Evolutionary conservation across 1,284 basidiomycete species (phyloP).

Genomic region (Trichosporon faecale): DNA sequence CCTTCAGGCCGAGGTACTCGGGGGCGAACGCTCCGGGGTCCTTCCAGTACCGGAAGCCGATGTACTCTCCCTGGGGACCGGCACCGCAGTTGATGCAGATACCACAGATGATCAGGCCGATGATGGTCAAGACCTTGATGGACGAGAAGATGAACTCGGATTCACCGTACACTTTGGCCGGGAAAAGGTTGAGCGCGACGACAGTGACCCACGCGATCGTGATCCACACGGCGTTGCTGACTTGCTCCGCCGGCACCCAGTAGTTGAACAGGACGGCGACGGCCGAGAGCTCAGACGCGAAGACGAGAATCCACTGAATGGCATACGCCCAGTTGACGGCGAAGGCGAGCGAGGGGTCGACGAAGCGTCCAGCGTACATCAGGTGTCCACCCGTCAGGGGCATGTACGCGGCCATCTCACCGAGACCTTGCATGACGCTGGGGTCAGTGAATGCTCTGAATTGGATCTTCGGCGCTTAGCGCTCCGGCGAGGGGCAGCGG

Average conservation of each 20-base stretch:
- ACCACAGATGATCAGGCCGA: slow-evolving; percentile 57
- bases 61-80: slow-evolving; percentile 46
- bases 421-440: slow-evolving; percentile 27
- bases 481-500: not conserved
- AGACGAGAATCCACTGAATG: not conserved
- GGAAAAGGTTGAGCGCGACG: slow-evolving; percentile 48
- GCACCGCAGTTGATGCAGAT: slow-evolving; percentile 61
- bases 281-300: slow-evolving; percentile 20
- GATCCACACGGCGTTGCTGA: slow-evolving; percentile 30
- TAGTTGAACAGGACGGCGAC: slow-evolving; percentile 31
- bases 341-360: slow-evolving; percentile 39
- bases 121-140: slow-evolving; percentile 75
- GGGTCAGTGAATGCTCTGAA: not conserved
- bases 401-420: slow-evolving; percentile 34
- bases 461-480: not conserved
- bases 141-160: slow-evolving; percentile 56
- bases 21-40: slow-evolving; percentile 51
- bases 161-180: slow-evolving; percentile 42
- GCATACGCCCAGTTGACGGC: slow-evolving; percentile 30
- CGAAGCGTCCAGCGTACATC: slow-evolving; percentile 58
- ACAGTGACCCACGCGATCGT: slow-evolving; percentile 62
- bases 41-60: slow-evolving; percentile 55
- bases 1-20: slow-evolving; percentile 48
- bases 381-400: slow-evolving; percentile 64
- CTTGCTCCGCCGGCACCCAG: slow-evolving; percentile 26